Evolutionary conservation across 352 stramenopile species (phyloP).

Genomic region (Stramenopiles sp.): DNA sequence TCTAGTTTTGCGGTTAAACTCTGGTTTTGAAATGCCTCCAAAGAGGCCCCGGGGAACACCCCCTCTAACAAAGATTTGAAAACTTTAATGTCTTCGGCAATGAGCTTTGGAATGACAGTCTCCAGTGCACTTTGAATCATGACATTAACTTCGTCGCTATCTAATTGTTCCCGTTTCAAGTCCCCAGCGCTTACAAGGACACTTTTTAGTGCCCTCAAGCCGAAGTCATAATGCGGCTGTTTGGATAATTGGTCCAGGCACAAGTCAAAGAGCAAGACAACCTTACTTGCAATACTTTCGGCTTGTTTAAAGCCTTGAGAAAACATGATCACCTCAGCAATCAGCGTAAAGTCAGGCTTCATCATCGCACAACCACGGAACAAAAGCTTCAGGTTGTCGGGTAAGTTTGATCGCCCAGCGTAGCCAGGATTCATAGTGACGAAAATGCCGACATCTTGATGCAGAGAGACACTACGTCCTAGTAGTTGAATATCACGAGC

Average conservation of each 20-base stretch:
- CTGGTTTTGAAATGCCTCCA: conserved; percentile 57
- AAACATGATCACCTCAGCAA: conserved; percentile 99
- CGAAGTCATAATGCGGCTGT: conserved; percentile 99
- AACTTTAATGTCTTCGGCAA: conserved; percentile 85
- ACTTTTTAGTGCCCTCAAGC: conserved; percentile 94
- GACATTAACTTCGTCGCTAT: conserved; percentile 24
- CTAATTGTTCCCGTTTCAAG: conserved; percentile 75
- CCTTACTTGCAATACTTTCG: conserved; percentile 80
- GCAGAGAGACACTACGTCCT: conserved; percentile 75
- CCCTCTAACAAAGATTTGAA: conserved; percentile 87
- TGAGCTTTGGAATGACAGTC: conserved; percentile 96
- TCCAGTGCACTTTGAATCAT: conserved; percentile 93
- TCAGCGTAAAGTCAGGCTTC: conserved; percentile 91
- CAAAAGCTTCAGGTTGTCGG: conserved; percentile 95
- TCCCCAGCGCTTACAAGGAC: conserved; percentile 92
- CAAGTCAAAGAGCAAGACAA: conserved; percentile 95
- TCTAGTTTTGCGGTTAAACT: conserved; percentile 59
- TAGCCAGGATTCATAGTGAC: conserved; percentile 99
- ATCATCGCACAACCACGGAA: conserved; percentile 99
- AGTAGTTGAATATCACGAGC: conserved; percentile 73
- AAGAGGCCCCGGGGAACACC: conserved; percentile 80
- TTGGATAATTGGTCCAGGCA: conserved; percentile 92
- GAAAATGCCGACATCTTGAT: conserved; percentile 97
- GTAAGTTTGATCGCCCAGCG: conserved; percentile 73
- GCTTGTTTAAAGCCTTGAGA: conserved; percentile 96